Conservation (phyloP, 768 basidiomycete genomes). For the Xerocomus potaroensis region DNA sequence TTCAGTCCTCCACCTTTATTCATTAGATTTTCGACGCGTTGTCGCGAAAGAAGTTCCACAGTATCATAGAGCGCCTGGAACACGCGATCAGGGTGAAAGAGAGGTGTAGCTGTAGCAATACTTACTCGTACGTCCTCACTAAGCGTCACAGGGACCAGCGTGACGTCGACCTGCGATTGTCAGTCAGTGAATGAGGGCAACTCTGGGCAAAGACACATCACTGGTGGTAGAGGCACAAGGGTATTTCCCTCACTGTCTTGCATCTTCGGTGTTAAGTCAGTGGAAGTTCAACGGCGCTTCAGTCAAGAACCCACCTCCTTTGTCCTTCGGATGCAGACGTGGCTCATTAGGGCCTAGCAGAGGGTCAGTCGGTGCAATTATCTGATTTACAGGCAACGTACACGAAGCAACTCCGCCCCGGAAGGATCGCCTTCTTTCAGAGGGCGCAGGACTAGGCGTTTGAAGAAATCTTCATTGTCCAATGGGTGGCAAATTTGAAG, state of each 20-base stretch:
- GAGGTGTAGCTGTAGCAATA: not conserved
- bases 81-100: not conserved
- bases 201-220: constrained; percentile 20
- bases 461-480: constrained; percentile 80
- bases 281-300: not conserved
- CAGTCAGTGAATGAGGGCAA: constrained; percentile 3
- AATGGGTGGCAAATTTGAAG: constrained; percentile 81
- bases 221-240: constrained; percentile 73
- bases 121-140: constrained; percentile 60
- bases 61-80: constrained; percentile 62
- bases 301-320: constrained; percentile 55
- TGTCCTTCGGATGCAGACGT: constrained; percentile 75
- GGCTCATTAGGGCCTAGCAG: constrained; percentile 66
- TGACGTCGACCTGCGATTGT: constrained; percentile 64
- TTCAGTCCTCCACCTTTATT: constrained; percentile 34
- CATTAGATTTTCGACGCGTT: constrained; percentile 57
- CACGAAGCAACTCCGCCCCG: constrained; percentile 69
- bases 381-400: constrained; percentile 28
- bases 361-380: constrained; percentile 9
- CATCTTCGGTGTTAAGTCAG: constrained; percentile 51
- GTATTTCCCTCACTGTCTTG: constrained; percentile 72
- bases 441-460: constrained; percentile 72
- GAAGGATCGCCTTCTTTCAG: constrained; percentile 61
- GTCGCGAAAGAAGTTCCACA: constrained; percentile 58
- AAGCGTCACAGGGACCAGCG: constrained; percentile 64